Percentiles rank a stretch among this genome's conserved stretches.
phyloP scores from a whole-genome alignment of 2,329 filamentous ascomycete species.

The Bipolaris cookei region DNA sequence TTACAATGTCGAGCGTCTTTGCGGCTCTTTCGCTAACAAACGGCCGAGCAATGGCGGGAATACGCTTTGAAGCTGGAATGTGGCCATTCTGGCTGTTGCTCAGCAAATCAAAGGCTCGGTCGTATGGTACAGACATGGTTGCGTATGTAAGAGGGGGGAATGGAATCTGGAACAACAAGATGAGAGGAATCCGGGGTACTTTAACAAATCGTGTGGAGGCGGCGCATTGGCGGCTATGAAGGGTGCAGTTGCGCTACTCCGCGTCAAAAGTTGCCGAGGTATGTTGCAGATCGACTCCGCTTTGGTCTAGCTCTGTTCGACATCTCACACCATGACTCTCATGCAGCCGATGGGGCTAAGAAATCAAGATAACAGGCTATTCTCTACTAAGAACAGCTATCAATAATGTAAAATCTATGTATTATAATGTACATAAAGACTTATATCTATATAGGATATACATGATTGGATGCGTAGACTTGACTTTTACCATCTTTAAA shows the following conservation, averaged over 20 bases:
- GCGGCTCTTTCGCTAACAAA: constrained; percentile 84
- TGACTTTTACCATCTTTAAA: too few species aligned
- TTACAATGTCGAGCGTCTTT: constrained; percentile 77
- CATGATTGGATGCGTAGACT: too few species aligned
- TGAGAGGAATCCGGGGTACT: constrained; percentile 25
- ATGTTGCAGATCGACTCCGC: constrained; percentile 18
- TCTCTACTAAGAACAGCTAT: too few species aligned
- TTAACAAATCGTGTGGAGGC: constrained; percentile 18
- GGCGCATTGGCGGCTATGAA: constrained; percentile 28
- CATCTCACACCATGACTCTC: constrained; percentile 3
- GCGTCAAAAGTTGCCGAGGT: constrained; percentile 33
- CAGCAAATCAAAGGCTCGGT: constrained; percentile 35
- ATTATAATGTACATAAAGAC: too few species aligned
- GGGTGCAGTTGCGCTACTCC: constrained; percentile 19
- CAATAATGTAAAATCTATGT: too few species aligned
- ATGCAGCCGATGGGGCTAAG: too few species aligned
- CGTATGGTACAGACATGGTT: constrained; percentile 43
- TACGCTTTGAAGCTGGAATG: constrained; percentile 59
- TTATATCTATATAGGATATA: too few species aligned
- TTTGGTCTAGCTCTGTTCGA: not conserved
- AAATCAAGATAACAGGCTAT: too few species aligned
- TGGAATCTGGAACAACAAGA: not conserved
- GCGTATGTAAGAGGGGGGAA: not conserved
- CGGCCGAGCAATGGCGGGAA: constrained; percentile 64
- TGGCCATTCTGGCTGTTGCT: constrained; percentile 47